Evolutionary conservation across 768 basidiomycete species (phyloP).

Genomic region (Phanerochaete sordida): DNA sequence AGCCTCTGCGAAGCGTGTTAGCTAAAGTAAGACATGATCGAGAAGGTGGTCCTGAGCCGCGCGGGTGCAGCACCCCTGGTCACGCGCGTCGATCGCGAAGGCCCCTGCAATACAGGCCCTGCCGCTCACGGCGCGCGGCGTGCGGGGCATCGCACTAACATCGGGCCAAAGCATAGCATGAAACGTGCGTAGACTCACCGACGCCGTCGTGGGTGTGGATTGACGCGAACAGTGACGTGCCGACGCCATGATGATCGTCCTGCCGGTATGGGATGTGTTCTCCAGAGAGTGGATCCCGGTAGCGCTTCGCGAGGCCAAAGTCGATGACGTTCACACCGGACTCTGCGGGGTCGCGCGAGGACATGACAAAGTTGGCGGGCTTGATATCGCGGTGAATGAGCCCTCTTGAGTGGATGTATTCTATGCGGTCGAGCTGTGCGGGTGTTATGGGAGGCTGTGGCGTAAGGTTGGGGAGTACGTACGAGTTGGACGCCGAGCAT

Average conservation of each 20-base stretch:
- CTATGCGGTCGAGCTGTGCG: constrained; percentile 83
- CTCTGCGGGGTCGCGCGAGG: constrained; percentile 61
- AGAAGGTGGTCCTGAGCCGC: too few species aligned
- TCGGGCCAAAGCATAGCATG: neutral
- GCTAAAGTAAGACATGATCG: neutral
- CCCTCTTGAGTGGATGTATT: constrained; percentile 94
- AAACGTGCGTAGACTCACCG: constrained; percentile 38
- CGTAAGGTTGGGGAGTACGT: constrained; percentile 26
- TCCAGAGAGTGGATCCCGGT: constrained; percentile 59
- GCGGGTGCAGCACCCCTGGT: neutral
- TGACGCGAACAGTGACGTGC: constrained; percentile 72
- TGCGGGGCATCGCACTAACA: too few species aligned
- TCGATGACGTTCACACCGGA: constrained; percentile 86
- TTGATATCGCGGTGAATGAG: constrained; percentile 97
- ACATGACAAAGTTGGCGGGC: constrained; percentile 99
- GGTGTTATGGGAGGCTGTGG: constrained; percentile 6
- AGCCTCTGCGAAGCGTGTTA: constrained; percentile 44
- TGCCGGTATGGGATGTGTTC: constrained; percentile 71
- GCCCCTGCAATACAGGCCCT: too few species aligned
- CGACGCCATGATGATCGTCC: constrained; percentile 74
- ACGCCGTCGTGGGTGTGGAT: constrained; percentile 75
- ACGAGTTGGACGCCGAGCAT: constrained; percentile 94
- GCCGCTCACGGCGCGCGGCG: too few species aligned
- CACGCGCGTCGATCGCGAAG: too few species aligned
- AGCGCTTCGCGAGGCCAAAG: constrained; percentile 82